phyloP scores from a whole-genome alignment of 2,329 filamentous ascomycete genomes.

The Neonectria hederae region DNA sequence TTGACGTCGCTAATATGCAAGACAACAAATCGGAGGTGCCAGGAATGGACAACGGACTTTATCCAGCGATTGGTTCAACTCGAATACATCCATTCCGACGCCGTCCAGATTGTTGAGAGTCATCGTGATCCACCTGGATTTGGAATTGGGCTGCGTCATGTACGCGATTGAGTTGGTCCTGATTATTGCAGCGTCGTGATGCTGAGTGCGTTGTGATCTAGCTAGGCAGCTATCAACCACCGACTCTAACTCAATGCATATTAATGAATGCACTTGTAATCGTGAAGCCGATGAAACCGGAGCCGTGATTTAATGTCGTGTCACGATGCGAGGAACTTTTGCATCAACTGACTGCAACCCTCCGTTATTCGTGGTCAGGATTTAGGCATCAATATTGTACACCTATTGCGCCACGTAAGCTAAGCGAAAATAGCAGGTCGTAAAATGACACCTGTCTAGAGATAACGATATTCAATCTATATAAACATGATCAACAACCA shows the following conservation, averaged over 20 bases:
- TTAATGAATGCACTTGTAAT: too few relatives aligned
- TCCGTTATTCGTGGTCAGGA: background rate
- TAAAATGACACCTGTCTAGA: background rate
- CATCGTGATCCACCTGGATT: constrained; percentile 2
- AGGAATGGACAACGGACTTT: constrained; percentile 6
- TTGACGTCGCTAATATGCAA: background rate
- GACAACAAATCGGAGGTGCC: constrained; percentile 6
- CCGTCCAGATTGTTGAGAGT: background rate
- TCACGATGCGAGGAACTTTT: background rate
- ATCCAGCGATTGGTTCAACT: background rate
- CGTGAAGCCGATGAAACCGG: too few relatives aligned
- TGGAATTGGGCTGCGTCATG: background rate
- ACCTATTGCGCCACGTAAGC: background rate
- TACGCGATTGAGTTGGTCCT: too few relatives aligned
- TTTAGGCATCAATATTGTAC: background rate
- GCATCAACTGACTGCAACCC: background rate
- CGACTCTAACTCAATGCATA: too few relatives aligned
- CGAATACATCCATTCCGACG: background rate
- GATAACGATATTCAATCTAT: background rate
- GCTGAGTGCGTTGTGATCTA: too few relatives aligned
- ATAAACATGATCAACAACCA: background rate
- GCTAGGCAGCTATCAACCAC: too few relatives aligned
- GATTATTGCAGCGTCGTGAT: too few relatives aligned
- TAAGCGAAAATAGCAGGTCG: background rate
- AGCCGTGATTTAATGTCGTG: too few relatives aligned